These are phyloP conservation scores for Pelargonium myrrhifolium DNA, from an alignment of 441 rosid genomes.

Conservation along the genomic window DNA sequence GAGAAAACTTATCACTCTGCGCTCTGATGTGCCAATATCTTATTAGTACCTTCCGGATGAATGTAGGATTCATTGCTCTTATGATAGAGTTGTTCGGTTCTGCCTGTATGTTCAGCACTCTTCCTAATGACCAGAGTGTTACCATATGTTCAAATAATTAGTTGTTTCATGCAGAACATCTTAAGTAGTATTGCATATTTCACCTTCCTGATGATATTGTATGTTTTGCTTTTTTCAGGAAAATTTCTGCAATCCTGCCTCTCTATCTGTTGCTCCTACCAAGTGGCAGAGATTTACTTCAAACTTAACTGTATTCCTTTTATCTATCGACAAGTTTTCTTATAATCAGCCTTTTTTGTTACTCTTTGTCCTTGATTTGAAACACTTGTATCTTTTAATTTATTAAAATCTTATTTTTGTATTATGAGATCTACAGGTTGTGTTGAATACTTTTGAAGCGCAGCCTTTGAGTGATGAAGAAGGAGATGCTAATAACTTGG, in stretches of 20 bases:
- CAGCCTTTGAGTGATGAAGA: constrained; percentile 98
- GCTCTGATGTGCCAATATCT: not conserved
- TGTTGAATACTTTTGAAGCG: constrained; percentile 82
- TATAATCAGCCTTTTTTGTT: constrained; percentile 3
- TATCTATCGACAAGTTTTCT: constrained; percentile 7
- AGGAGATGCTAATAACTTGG: constrained; percentile 83
- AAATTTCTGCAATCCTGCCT: constrained; percentile 80
- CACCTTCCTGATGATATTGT: constrained; percentile 7
- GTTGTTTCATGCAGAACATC: constrained; percentile 1
- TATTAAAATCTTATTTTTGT: constrained; percentile 10
- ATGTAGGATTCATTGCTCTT: constrained; percentile 10
- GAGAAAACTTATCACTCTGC: not conserved
- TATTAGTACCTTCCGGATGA: not conserved
- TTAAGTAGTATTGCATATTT: not conserved
- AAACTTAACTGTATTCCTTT: constrained; percentile 57
- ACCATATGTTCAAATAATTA: not conserved
- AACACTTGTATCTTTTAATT: not conserved
- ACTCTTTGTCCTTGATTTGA: not conserved
- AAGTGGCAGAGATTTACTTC: constrained; percentile 95
- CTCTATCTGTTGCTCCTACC: constrained; percentile 49
- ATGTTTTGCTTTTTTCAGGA: constrained; percentile 56
- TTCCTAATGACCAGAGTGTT: constrained; percentile 2
- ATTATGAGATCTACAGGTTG: constrained; percentile 51
- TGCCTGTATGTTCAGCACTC: constrained; percentile 10
- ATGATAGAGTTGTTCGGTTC: constrained; percentile 6